A percentile compares a stretch with the other conserved stretches of the same genome.
These are phyloP conservation scores for Austroboletus niveus DNA, from an alignment of 1,284 basidiomycete species.

Conservation along the genomic window DNA sequence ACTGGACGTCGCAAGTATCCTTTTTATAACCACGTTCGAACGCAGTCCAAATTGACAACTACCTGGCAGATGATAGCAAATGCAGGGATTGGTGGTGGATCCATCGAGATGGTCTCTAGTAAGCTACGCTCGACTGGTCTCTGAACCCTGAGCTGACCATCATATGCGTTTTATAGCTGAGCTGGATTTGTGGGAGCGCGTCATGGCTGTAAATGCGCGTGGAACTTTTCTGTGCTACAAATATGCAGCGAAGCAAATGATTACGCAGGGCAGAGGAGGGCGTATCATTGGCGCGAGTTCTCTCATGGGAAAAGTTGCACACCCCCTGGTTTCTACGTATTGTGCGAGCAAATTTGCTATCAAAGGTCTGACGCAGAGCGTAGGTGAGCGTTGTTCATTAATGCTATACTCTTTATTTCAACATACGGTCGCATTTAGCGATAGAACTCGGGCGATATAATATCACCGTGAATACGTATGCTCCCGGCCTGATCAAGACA, in stretches of 20 bases:
- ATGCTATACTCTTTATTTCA: not conserved
- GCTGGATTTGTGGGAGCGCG: slow-evolving; percentile 20
- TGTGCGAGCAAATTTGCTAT: slow-evolving; percentile 33
- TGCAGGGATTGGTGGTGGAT: not conserved
- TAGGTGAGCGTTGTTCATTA: slow-evolving; percentile 11
- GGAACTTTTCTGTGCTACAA: slow-evolving; percentile 34
- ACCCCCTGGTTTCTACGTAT: slow-evolving; percentile 8
- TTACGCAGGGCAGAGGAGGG: slow-evolving; percentile 36
- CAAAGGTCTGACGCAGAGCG: slow-evolving; percentile 27
- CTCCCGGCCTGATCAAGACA: slow-evolving; percentile 12
- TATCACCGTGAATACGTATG: slow-evolving; percentile 16
- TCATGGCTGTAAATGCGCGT: slow-evolving; percentile 26
- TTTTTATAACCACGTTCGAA: not conserved
- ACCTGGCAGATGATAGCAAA: slow-evolving; percentile 13
- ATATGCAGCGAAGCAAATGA: slow-evolving; percentile 33
- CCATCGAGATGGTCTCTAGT: not conserved
- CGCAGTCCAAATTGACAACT: too few relatives aligned
- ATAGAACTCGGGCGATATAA: slow-evolving; percentile 28
- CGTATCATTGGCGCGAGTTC: slow-evolving; percentile 36
- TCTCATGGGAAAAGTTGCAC: slow-evolving; percentile 16
- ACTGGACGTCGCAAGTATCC: slow-evolving; percentile 8
- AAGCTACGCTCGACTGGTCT: not conserved
- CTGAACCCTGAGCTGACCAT: not conserved
- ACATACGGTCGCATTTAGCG: not conserved
- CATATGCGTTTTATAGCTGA: slow-evolving; percentile 5